Evolutionary conservation across 2,329 filamentous ascomycete genomes (phyloP).

Genomic region (Aspergillus sp.): DNA sequence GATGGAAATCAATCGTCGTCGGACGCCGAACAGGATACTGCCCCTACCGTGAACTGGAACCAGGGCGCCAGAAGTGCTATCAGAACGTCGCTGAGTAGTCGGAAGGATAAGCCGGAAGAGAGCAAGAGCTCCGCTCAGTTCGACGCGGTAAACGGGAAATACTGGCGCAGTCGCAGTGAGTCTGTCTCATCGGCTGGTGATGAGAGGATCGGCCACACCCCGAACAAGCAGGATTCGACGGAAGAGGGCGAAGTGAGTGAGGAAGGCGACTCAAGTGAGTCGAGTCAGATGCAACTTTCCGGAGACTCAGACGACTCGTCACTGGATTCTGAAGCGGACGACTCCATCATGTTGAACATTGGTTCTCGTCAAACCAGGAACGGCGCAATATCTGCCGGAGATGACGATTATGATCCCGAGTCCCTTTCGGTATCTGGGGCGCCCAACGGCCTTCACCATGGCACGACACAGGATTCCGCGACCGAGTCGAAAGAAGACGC

Average conservation of each 20-base stretch:
- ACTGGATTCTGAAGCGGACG: constrained; percentile 36
- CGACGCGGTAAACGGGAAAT: constrained; percentile 36
- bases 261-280: constrained; percentile 15
- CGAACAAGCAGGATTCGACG: constrained; percentile 11
- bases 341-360: constrained; percentile 45
- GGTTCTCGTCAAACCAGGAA: constrained; percentile 20
- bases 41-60: constrained; percentile 45
- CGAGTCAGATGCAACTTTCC: constrained; percentile 17
- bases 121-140: constrained; percentile 24
- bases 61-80: constrained; percentile 41
- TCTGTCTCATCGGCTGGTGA: constrained; percentile 25
- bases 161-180: constrained; percentile 38
- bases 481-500: constrained; percentile 33
- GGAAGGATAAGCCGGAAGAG: constrained; percentile 17
- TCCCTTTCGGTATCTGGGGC: constrained; percentile 10
- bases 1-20: constrained; percentile 13
- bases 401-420: constrained; percentile 26
- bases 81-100: constrained; percentile 41
- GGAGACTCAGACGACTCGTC: constrained; percentile 34
- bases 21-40: constrained; percentile 18
- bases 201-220: constrained; percentile 11
- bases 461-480: constrained; percentile 1
- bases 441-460: constrained; percentile 9
- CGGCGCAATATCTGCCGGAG: constrained; percentile 1
- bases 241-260: constrained; percentile 31